Evolutionary conservation across 768 basidiomycete genomes (phyloP).

Genomic region (Favolaschia claudopus): DNA sequence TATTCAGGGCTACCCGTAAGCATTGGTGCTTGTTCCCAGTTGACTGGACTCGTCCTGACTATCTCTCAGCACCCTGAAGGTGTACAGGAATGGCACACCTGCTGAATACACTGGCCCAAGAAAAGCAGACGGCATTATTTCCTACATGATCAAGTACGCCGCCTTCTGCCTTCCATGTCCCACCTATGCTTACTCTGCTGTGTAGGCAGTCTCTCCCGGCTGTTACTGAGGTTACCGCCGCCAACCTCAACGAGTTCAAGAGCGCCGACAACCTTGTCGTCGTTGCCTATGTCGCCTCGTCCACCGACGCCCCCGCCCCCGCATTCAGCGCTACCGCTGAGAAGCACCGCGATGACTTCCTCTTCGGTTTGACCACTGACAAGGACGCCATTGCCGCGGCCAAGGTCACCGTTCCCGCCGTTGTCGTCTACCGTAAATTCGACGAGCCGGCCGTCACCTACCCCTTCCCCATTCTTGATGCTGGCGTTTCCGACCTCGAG

Average conservation of each 20-base stretch:
- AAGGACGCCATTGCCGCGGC: constrained; percentile 70
- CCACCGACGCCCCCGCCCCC: constrained; percentile 71
- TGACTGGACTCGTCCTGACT: background rate
- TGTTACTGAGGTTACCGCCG: constrained; percentile 80
- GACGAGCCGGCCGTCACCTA: constrained; percentile 82
- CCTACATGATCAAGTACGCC: constrained; percentile 94
- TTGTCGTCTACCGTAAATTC: constrained; percentile 92
- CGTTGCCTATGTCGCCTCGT: constrained; percentile 82
- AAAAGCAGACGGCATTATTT: constrained; percentile 94
- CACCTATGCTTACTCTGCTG: constrained; percentile 10
- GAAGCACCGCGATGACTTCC: constrained; percentile 89
- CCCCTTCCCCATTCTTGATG: constrained; percentile 66
- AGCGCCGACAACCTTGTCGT: constrained; percentile 89
- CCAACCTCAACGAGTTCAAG: constrained; percentile 86
- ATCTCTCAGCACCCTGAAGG: constrained; percentile 78
- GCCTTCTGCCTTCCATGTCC: background rate
- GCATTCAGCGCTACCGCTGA: constrained; percentile 86
- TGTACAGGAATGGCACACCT: constrained; percentile 86
- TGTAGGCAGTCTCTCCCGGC: constrained; percentile 90
- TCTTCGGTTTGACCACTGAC: constrained; percentile 90
- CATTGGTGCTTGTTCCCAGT: constrained; percentile 13
- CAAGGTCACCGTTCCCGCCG: constrained; percentile 79
- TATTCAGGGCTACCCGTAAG: constrained; percentile 94
- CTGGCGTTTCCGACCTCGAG: constrained; percentile 68
- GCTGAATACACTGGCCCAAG: constrained; percentile 88